phyloP scores from a whole-genome alignment of 352 stramenopile genomes.

The Thraustotheca clavata region DNA sequence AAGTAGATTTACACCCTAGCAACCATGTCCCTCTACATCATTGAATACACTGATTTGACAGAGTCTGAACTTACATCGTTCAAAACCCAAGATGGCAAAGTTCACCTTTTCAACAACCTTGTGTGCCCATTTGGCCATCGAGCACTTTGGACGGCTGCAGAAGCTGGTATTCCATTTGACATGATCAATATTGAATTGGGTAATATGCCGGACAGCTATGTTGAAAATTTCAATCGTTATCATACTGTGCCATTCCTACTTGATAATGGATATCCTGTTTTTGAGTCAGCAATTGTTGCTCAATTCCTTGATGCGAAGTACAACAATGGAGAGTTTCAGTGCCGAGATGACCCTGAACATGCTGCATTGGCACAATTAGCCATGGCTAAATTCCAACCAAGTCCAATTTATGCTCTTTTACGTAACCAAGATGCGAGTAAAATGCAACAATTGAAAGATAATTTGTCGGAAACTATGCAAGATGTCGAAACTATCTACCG shows the following conservation, averaged over 20 bases:
- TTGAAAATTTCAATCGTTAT: conserved; percentile 17
- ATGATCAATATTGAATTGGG: conserved; percentile 15
- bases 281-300: conserved; percentile 17
- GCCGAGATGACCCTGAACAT: conserved; percentile 6
- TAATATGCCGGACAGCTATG: conserved; percentile 11
- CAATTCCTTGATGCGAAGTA: conserved; percentile 14
- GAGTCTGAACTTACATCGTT: background rate
- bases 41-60: background rate
- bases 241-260: conserved; percentile 5
- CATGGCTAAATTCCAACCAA: conserved; percentile 5
- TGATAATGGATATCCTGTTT: conserved; percentile 1
- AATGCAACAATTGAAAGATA: background rate
- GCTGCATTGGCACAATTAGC: conserved; percentile 1
- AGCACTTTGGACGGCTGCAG: conserved; percentile 15
- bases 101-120: conserved; percentile 19
- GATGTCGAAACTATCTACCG: conserved; percentile 18
- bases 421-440: background rate
- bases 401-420: conserved; percentile 6
- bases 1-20: no score
- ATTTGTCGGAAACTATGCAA: background rate
- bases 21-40: background rate
- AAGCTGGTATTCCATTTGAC: conserved; percentile 5
- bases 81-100: background rate
- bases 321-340: background rate
- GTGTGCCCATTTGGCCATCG: conserved; percentile 14